Evolutionary conservation across 2,329 filamentous ascomycete species (phyloP), one percentile per base, ranked within the genome.

Genomic region (Aspergillus candidus): DNA sequence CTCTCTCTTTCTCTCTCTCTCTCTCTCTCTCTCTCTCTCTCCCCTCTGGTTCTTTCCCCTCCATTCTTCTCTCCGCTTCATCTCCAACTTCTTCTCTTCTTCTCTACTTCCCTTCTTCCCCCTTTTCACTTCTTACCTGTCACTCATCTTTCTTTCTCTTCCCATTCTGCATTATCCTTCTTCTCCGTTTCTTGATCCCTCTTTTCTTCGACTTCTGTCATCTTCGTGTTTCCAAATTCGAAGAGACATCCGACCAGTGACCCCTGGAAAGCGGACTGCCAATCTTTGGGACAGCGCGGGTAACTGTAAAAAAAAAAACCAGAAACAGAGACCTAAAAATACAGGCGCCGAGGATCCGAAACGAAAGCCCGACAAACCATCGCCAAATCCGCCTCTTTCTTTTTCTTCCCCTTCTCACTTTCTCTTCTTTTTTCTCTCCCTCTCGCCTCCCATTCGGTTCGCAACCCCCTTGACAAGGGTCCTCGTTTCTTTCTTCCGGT

Each of bases 11-110:
- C n/a, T 35, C 11, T 47, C 44, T 42, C 49, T 48, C 36, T 54
- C 47, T 46, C 48, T 39, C 33, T 36, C 15, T 43, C 40, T 41
- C 41, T 41, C 40, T 35, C 29, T 13, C 43, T 22, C n/a, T 44
- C 47, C 54, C 51, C 56, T 51, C 52, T 53, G 50, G 52, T 47
- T 51, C 52, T 49, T 48, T 48, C 49, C 47, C 51, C 43, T 44
- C 46, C 51, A 42, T 3, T 37, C 48, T 44, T 40, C 37, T 47
- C 48, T 48, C 45, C 49, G 55, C 52, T 49, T 48, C 53, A 44
- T 57, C 44, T 53, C 39, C 48, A 38, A 50, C 48, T 56, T 57
- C 48, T 56, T 57, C 56, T 50, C 51, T 61, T 59, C 54, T 43
- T 51, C 32, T 50, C 50, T 43, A 36, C 32, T 41, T 44, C 40